These are phyloP conservation scores for Fusarium paranaense DNA, from an alignment of 2,329 filamentous ascomycete species.

Conservation along the genomic window DNA sequence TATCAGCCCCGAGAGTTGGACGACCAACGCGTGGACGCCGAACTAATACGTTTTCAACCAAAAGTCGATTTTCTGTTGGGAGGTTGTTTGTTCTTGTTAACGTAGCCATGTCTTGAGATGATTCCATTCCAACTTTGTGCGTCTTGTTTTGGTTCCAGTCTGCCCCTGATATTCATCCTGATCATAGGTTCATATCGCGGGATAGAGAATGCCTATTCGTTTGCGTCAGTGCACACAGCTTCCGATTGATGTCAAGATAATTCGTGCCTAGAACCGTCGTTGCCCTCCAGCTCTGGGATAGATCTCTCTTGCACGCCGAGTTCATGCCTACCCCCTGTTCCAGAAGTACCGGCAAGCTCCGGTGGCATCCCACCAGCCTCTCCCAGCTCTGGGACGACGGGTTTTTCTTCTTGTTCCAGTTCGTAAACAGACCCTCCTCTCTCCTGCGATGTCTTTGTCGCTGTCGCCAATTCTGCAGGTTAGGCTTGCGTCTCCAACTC, in stretches of 20 bases:
- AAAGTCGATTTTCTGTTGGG: not conserved
- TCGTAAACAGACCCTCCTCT: too few relatives aligned
- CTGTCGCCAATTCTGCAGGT: too few relatives aligned
- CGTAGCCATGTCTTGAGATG: not conserved
- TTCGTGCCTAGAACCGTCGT: not conserved
- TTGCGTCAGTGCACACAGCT: not conserved
- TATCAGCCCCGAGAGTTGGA: slow-evolving; percentile 43
- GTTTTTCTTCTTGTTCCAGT: not conserved
- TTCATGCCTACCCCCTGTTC: not conserved
- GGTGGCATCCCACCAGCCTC: not conserved
- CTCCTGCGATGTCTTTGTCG: too few relatives aligned
- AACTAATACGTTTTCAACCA: not conserved
- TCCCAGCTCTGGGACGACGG: not conserved
- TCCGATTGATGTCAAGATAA: not conserved
- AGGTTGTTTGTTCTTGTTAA: not conserved
- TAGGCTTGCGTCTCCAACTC: too few relatives aligned
- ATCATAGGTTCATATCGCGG: not conserved
- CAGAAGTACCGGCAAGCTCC: not conserved
- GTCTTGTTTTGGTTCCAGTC: not conserved
- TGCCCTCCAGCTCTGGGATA: not conserved
- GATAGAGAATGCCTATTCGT: not conserved
- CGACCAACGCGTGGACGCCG: slow-evolving; percentile 32
- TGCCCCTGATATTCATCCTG: not conserved
- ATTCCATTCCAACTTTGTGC: not conserved
- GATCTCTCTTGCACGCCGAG: not conserved